Evolutionary conservation across 176 grass and related monocot species (phyloP).

Genomic region (Triticum aestivum): DNA sequence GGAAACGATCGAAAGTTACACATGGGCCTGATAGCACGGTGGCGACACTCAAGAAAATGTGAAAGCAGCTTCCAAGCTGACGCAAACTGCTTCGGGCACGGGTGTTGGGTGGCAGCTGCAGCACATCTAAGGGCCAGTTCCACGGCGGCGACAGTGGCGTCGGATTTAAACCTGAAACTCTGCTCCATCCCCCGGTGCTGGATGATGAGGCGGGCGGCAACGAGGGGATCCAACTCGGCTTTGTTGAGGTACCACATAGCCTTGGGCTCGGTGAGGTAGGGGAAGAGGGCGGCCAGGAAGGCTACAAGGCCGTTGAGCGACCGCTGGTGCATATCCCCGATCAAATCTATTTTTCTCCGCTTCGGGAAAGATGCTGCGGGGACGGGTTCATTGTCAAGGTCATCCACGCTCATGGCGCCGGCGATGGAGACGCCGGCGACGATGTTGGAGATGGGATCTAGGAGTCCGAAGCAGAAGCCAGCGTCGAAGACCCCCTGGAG

Average conservation of each 20-base stretch:
- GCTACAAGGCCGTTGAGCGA: constrained; percentile 1
- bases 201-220: background rate
- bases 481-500: background rate
- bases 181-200: background rate
- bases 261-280: constrained; percentile 5
- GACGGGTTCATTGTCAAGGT: background rate
- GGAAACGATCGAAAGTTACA: background rate
- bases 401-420: background rate
- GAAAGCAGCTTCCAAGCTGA: background rate
- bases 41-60: background rate
- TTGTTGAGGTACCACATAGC: background rate
- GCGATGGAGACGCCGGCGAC: background rate
- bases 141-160: background rate
- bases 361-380: background rate
- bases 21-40: background rate
- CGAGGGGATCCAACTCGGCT: background rate
- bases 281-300: constrained; percentile 27
- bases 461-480: background rate
- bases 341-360: background rate
- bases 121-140: constrained; percentile 4
- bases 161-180: background rate
- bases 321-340: background rate
- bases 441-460: background rate
- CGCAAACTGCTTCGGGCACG: background rate
- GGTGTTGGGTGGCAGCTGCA: background rate